phyloP scores from a whole-genome alignment of 805 yeast species.

The Starmerella powellii region DNA sequence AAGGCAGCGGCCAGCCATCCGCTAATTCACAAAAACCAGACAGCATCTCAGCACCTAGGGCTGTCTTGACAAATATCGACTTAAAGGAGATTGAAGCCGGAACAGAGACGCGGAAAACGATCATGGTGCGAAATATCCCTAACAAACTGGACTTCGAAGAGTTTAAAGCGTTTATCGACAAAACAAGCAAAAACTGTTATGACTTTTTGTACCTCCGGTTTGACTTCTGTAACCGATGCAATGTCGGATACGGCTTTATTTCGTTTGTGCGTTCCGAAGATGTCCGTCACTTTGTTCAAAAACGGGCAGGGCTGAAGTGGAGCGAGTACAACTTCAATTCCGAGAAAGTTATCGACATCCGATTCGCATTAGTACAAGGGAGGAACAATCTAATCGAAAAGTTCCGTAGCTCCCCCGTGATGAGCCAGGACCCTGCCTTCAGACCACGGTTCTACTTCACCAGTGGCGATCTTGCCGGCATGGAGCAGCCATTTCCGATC shows the following conservation, averaged over 20 bases:
- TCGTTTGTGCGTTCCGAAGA: conserved; percentile 37
- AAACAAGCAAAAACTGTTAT: conserved; percentile 32
- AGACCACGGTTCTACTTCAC: conserved; percentile 40
- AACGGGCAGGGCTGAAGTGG: conserved; percentile 40
- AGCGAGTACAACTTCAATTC: conserved; percentile 33
- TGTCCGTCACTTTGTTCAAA: conserved; percentile 36
- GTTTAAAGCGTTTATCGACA: conserved; percentile 37
- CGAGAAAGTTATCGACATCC: conserved; percentile 40
- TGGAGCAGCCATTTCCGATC: conserved; percentile 31
- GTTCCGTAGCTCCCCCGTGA: conserved; percentile 40
- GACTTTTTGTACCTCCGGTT: conserved; percentile 38
- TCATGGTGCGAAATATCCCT: conserved; percentile 46
- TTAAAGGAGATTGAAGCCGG: conserved; percentile 34
- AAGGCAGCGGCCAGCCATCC: too few relatives aligned
- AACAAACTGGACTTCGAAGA: conserved; percentile 38
- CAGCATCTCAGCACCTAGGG: too few relatives aligned
- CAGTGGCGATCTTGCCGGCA: conserved; percentile 35
- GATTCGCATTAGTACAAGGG: conserved; percentile 44
- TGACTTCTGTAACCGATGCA: conserved; percentile 42
- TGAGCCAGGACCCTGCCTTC: conserved; percentile 38
- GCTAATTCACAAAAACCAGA: too few relatives aligned
- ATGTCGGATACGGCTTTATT: conserved; percentile 46
- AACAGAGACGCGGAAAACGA: conserved; percentile 36
- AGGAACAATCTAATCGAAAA: conserved; percentile 35
- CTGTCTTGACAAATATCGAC: conserved; percentile 21